A percentile compares a stretch with the other conserved stretches of the same genome.
phyloP scores from a whole-genome alignment of 1,284 basidiomycete species.

The Moniliella sp. region DNA sequence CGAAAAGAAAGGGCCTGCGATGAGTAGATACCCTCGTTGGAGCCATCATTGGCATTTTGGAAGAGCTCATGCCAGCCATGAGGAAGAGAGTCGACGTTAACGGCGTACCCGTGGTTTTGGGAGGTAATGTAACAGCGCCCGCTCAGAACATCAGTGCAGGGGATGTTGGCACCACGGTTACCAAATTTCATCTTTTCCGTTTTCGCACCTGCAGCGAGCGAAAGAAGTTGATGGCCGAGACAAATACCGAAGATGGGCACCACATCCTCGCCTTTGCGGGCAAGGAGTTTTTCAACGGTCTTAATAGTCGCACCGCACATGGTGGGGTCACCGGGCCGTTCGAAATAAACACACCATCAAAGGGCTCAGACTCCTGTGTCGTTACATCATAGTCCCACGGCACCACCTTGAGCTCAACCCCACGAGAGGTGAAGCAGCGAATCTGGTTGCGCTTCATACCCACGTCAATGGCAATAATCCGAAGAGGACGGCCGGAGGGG shows the following conservation, averaged over 20 bases:
- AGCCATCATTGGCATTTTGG: slow-evolving; percentile 84
- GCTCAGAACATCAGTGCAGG: slow-evolving; percentile 76
- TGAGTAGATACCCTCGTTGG: slow-evolving; percentile 83
- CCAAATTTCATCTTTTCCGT: slow-evolving; percentile 99
- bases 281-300: slow-evolving; percentile 50
- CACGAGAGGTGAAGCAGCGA: slow-evolving; percentile 76
- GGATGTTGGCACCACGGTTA: slow-evolving; percentile 94
- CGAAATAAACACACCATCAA: slow-evolving; percentile 85
- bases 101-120: slow-evolving; percentile 96
- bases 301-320: slow-evolving; percentile 47
- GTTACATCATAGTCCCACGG: slow-evolving; percentile 91
- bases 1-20: slow-evolving; percentile 73
- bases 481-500: slow-evolving; percentile 54
- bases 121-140: slow-evolving; percentile 96
- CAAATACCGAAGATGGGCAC: slow-evolving; percentile 95
- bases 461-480: slow-evolving; percentile 78
- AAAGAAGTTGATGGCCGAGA: slow-evolving; percentile 88
- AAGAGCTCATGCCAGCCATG: slow-evolving; percentile 80
- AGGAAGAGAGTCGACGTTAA: slow-evolving; percentile 59
- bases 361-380: slow-evolving; percentile 47
- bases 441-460: slow-evolving; percentile 99
- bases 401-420: slow-evolving; percentile 85
- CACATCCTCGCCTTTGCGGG: slow-evolving; percentile 39
- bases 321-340: slow-evolving; percentile 96
- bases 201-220: slow-evolving; percentile 73